Conservation (phyloP, 345 rosid genomes). For the Leavenworthia alabamica region DNA sequence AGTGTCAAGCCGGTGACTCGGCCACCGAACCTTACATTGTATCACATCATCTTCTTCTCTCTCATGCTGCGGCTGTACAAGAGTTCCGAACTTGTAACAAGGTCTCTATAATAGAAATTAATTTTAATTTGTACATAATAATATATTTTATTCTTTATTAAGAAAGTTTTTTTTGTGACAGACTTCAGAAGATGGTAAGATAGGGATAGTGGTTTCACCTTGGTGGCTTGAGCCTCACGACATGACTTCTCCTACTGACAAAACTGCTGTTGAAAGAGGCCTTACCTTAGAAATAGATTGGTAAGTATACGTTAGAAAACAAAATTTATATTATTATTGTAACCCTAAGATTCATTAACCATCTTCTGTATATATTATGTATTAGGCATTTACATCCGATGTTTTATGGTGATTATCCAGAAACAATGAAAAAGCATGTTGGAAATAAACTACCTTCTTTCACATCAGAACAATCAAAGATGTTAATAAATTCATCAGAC, state of each 20-base stretch:
- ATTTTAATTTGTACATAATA: too few species aligned
- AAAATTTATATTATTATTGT: background rate
- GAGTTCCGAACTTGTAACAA: constrained; percentile 23
- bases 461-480: constrained; percentile 19
- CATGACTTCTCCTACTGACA: constrained; percentile 8
- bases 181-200: constrained; percentile 21
- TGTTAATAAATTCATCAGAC: constrained; percentile 17
- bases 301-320: background rate
- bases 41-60: constrained; percentile 28
- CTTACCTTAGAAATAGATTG: constrained; percentile 11
- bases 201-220: constrained; percentile 26
- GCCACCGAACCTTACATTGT: constrained; percentile 22
- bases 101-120: background rate
- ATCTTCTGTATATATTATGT: background rate
- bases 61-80: constrained; percentile 27
- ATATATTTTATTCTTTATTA: too few species aligned
- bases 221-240: constrained; percentile 23
- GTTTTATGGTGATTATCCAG: constrained; percentile 23
- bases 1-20: constrained; percentile 33
- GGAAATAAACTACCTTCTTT: constrained; percentile 18
- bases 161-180: background rate
- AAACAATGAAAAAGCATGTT: background rate
- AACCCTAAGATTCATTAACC: background rate
- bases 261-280: constrained; percentile 20
- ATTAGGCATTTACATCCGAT: constrained; percentile 23